Base-by-base conservation (phyloP, 176 grass and related monocot species). In the Aegilops umbellulata region DNA sequence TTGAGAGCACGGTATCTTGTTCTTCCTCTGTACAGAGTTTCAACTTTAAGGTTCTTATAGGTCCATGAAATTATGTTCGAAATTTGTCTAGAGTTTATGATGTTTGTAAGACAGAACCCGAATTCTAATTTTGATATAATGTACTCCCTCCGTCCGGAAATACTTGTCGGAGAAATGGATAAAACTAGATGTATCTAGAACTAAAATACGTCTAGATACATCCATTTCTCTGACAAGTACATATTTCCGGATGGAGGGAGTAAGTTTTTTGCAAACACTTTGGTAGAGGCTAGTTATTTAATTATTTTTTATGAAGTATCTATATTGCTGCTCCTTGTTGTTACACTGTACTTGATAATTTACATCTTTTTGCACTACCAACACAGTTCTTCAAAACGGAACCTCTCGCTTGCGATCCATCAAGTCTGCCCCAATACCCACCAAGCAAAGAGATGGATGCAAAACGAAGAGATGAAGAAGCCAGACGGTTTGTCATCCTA, bases 401-500 rank as follows among this genome's bases (percentile, higher is more conserved):
- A 69, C 93, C 93, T 53, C 80, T 62, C 85, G 86, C 88, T 22
- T 95, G 93, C 29, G 93, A 95, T 61, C 93, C 93, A 42, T 88
- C 90, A 44, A 95, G 90, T 90, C 42, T 95, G 17, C 93, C 93
- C 23, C 90, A 95, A 66, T 95, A 95, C 60, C 88, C 93, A 38
- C 93, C 93, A 41, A 92, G 93, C 88, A 95, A 95, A 83, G 93
- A 95, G 82, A 92, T 95, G 83, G 93, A 95, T 62, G 93, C 93
- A 51, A 95, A 95, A 90, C 79, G 83, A 77, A 88, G 93, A 83
- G 93, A 95, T 42, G 93, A 95, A 89, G 90, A 95, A 90, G 90
- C 93, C 74, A 95, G 93, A 93, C 90, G 93, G 93, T 95, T 82
- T 58, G 90, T 88, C 11, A 30, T 32, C 41, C 55, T 35, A 72